Percentiles rank a stretch among this genome's conserved stretches.
These are phyloP conservation scores for Penicillium sp. DNA, from an alignment of 2,329 filamentous ascomycete species.

Conservation along the genomic window DNA sequence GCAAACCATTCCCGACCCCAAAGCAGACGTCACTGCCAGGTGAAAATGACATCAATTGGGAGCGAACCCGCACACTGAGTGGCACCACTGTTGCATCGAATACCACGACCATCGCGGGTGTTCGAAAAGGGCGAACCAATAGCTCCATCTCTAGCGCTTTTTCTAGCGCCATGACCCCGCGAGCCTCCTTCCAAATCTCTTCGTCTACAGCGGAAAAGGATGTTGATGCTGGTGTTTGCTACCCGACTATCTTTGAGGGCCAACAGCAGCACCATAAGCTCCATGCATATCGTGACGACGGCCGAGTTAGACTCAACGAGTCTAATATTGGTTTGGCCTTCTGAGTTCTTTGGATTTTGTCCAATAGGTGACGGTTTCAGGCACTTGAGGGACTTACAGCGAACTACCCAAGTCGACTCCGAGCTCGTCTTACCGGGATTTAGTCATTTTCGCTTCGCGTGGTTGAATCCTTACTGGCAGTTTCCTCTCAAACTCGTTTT, in stretches of 20 bases:
- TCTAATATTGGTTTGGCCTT: constrained; percentile 34
- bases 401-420: not conserved
- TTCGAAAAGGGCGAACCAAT: constrained; percentile 18
- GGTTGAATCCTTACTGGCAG: not conserved
- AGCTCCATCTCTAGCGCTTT: constrained; percentile 31
- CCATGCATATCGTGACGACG: constrained; percentile 5
- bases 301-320: constrained; percentile 20
- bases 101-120: constrained; percentile 24
- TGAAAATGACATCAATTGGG: constrained; percentile 23
- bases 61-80: constrained; percentile 35
- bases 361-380: not conserved
- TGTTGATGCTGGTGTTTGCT: constrained; percentile 16
- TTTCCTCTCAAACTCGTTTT: not conserved
- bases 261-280: constrained; percentile 18
- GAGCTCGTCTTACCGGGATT: not conserved
- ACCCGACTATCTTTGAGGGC: constrained; percentile 29
- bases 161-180: constrained; percentile 16
- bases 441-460: not conserved
- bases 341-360: constrained; percentile 13
- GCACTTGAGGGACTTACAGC: not conserved
- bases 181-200: constrained; percentile 14
- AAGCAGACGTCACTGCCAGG: constrained; percentile 16
- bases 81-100: constrained; percentile 35
- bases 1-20: constrained; percentile 10
- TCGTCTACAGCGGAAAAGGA: constrained; percentile 20